Evolutionary conservation across 176 grass and related monocot genomes (phyloP).

Genomic region (Elaeis guineensis): DNA sequence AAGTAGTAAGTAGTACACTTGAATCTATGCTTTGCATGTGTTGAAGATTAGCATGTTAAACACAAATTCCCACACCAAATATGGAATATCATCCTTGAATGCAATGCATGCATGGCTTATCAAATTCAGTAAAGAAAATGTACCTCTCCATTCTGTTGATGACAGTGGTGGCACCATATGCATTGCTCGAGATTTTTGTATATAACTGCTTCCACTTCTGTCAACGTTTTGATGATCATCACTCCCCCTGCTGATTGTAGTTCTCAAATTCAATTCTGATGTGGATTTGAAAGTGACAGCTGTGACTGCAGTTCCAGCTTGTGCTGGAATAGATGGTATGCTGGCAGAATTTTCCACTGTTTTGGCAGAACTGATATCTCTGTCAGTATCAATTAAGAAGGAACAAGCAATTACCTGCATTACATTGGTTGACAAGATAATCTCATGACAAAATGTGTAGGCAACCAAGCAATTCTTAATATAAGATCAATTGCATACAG

Average conservation of each 20-base stretch:
- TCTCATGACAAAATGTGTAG: neutral
- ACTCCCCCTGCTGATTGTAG: neutral
- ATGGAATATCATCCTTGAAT: no score
- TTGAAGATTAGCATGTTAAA: no score
- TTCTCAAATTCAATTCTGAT: conserved; percentile 2
- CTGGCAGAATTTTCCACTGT: neutral
- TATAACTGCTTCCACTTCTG: neutral
- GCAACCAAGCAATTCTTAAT: neutral
- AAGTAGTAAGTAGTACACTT: no score
- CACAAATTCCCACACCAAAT: no score
- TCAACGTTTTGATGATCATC: neutral
- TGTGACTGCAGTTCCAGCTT: conserved; percentile 6
- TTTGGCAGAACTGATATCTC: conserved; percentile 1
- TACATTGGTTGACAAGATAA: neutral
- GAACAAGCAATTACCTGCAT: conserved; percentile 22
- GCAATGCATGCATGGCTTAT: no score
- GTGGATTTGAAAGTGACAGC: neutral
- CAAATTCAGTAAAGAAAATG: neutral
- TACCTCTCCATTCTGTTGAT: conserved; percentile 14
- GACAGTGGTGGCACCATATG: neutral
- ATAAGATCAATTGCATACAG: conserved; percentile 1
- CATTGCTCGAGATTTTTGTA: neutral
- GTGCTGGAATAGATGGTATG: conserved; percentile 1
- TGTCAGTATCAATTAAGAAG: conserved; percentile 7
- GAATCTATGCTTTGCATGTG: no score